These are phyloP conservation scores for Rhodotorula mucilaginosa DNA, from an alignment of 1,284 basidiomycete genomes.

Conservation along the genomic window DNA sequence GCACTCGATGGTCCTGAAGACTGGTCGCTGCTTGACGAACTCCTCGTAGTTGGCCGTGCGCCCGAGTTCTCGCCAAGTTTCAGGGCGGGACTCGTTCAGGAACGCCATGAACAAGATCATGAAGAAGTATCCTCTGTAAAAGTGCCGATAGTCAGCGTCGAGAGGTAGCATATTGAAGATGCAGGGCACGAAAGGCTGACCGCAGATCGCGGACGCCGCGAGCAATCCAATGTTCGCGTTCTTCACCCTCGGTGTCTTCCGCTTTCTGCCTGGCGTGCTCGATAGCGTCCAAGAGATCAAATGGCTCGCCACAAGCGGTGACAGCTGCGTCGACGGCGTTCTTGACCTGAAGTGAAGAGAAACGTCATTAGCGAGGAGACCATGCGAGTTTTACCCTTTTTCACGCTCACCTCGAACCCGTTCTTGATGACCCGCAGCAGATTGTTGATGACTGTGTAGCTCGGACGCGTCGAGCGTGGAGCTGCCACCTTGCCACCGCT, in stretches of 20 bases:
- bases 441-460: conserved; percentile 59
- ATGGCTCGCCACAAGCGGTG: conserved; percentile 78
- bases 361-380: conserved; percentile 5
- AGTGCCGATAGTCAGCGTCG: background rate
- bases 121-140: conserved; percentile 50
- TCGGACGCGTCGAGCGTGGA: conserved; percentile 13
- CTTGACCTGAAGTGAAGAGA: conserved; percentile 45
- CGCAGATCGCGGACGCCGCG: conserved; percentile 76
- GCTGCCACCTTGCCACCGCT: conserved; percentile 21
- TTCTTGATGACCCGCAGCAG: conserved; percentile 87
- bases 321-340: conserved; percentile 82
- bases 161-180: background rate
- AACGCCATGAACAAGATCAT: conserved; percentile 94
- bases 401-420: conserved; percentile 63
- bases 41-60: conserved; percentile 34
- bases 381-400: background rate
- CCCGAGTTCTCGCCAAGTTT: conserved; percentile 48
- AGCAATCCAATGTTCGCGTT: conserved; percentile 64
- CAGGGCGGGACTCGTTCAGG: conserved; percentile 77
- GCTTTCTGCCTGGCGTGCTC: conserved; percentile 72
- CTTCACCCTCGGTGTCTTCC: conserved; percentile 69
- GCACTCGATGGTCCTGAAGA: conserved; percentile 86
- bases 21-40: conserved; percentile 76
- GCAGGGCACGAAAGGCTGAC: conserved; percentile 49
- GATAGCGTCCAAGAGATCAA: conserved; percentile 82